Percentiles rank a stretch among this genome's conserved stretches.
phyloP scores from a whole-genome alignment of 192 early-diverging fungal genomes.

The Pilaira anomala region DNA sequence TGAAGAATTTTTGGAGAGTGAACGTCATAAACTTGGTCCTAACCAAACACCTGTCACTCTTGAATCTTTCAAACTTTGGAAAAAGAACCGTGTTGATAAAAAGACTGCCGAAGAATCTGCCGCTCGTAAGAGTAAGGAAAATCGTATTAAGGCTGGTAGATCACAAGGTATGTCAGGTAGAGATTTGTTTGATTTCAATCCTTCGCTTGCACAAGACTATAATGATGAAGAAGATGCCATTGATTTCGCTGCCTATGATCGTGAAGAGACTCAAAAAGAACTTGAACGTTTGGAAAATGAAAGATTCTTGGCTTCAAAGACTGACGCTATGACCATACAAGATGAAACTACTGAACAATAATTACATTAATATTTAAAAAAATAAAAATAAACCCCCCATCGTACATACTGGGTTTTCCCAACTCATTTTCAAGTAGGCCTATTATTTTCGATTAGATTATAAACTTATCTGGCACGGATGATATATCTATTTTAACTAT shows the following conservation, averaged over 20 bases:
- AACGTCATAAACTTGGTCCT: constrained; percentile 91
- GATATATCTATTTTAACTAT: too few relatives aligned
- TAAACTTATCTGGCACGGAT: too few relatives aligned
- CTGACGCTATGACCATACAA: background rate
- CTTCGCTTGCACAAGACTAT: constrained; percentile 67
- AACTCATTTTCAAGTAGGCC: too few relatives aligned
- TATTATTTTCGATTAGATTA: too few relatives aligned
- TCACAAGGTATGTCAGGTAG: constrained; percentile 92
- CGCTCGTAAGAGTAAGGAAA: constrained; percentile 77
- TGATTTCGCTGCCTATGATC: constrained; percentile 72
- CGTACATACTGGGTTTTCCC: too few relatives aligned
- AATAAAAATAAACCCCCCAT: too few relatives aligned
- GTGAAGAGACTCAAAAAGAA: constrained; percentile 58
- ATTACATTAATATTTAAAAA: too few relatives aligned
- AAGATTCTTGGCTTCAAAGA: constrained; percentile 4
- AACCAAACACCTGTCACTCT: constrained; percentile 94
- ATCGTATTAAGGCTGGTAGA: constrained; percentile 81
- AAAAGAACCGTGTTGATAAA: constrained; percentile 75
- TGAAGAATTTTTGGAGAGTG: constrained; percentile 97
- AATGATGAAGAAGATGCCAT: constrained; percentile 81
- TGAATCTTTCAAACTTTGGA: constrained; percentile 92
- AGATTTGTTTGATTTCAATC: constrained; percentile 98
- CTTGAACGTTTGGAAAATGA: constrained; percentile 28
- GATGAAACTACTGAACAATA: constrained; percentile 10
- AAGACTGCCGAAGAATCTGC: constrained; percentile 64